These are phyloP conservation scores for Pseudocercospora macadamiae DNA, from an alignment of 2,329 filamentous ascomycete genomes.

Conservation along the genomic window DNA sequence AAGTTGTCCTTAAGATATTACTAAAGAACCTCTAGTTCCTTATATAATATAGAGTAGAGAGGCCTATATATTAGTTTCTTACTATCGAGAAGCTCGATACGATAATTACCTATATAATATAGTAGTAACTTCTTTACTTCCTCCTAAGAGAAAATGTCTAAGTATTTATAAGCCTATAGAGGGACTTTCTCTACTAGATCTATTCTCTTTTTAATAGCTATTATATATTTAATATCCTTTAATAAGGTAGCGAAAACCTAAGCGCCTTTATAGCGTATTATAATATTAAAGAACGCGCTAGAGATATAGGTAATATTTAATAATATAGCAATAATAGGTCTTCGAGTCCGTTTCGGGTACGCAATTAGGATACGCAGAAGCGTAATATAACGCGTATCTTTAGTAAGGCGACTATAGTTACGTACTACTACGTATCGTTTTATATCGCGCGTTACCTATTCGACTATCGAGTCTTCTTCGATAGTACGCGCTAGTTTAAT, in stretches of 20 bases:
- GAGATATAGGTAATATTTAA: neutral
- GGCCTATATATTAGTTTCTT: conserved; percentile 1
- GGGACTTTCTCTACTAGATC: neutral
- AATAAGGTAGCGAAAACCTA: neutral
- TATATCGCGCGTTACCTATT: no score
- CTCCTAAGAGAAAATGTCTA: neutral
- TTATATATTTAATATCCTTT: neutral
- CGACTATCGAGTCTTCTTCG: no score
- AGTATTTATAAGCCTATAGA: neutral
- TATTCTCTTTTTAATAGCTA: neutral
- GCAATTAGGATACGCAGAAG: neutral
- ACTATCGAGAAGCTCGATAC: neutral
- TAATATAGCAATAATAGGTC: no score
- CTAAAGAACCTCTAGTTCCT: neutral
- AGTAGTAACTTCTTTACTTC: neutral
- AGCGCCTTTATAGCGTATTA: neutral
- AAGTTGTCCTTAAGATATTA: conserved; percentile 1
- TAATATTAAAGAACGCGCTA: neutral
- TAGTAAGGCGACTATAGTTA: no score
- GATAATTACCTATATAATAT: neutral
- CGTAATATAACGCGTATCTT: neutral
- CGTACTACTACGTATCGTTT: no score
- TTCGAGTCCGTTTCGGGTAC: no score
- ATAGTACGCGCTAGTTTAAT: no score
- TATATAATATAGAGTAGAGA: neutral